Conservation (phyloP, 176 grass and related monocot species). For the Canna indica region DNA sequence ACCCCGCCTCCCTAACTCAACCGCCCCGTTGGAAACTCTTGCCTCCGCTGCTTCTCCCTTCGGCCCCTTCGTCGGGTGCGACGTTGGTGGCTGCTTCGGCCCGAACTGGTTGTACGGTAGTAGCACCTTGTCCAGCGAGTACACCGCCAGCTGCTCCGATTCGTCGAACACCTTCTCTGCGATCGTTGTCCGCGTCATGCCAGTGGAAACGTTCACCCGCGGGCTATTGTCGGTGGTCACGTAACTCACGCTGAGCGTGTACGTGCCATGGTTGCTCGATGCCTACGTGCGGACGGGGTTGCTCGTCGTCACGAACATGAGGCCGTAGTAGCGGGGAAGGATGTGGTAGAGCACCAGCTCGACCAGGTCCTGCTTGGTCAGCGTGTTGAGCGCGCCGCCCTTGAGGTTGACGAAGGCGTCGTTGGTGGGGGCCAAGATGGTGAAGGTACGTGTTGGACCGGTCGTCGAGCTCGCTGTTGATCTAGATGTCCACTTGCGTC, state of each 20-base stretch:
- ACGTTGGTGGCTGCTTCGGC: constrained; percentile 47
- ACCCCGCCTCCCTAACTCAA: background rate
- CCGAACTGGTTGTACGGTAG: constrained; percentile 51
- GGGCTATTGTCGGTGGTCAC: constrained; percentile 26
- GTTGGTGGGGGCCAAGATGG: constrained; percentile 76
- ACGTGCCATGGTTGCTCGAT: constrained; percentile 56
- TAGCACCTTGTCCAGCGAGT: constrained; percentile 72
- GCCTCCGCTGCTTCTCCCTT: constrained; percentile 18
- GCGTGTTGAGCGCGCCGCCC: constrained; percentile 56
- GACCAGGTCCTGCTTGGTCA: constrained; percentile 64
- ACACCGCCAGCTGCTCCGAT: constrained; percentile 41
- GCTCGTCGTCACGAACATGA: constrained; percentile 59
- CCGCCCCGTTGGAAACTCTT: background rate
- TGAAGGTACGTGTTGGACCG: constrained; percentile 43
- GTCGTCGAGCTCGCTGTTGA: constrained; percentile 66
- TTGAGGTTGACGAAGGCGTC: constrained; percentile 64
- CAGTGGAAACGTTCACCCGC: constrained; percentile 60
- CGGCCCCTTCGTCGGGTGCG: constrained; percentile 43
- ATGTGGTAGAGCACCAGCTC: constrained; percentile 63
- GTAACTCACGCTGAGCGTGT: constrained; percentile 71
- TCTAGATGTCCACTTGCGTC: constrained; percentile 70
- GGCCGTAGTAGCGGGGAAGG: constrained; percentile 48
- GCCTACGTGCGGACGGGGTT: constrained; percentile 91
- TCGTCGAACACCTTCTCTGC: constrained; percentile 28
- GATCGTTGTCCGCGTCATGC: constrained; percentile 37